Conservation (phyloP, 495 filamentous ascomycete species). For the Polyplosphaeria fusca region DNA sequence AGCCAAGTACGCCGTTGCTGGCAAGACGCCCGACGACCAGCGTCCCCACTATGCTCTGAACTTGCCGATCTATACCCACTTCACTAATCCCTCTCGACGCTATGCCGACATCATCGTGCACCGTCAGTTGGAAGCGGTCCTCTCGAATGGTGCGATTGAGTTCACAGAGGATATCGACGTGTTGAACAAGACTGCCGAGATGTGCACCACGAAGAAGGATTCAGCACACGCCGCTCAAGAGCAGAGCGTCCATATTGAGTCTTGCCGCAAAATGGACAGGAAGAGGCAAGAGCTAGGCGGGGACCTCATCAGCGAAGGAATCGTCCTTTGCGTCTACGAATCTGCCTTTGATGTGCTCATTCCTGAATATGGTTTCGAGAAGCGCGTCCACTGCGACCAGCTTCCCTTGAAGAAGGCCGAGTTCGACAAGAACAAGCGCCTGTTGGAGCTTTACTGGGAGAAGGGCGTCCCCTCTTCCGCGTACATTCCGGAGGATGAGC, state of each 20-base stretch:
- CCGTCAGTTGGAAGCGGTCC: conserved; percentile 83
- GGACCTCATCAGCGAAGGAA: conserved; percentile 93
- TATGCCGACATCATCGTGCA: conserved; percentile 95
- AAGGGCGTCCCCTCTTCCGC: conserved; percentile 96
- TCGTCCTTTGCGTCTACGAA: conserved; percentile 96
- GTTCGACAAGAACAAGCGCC: conserved; percentile 88
- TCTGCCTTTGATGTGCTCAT: conserved; percentile 98
- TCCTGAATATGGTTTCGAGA: conserved; percentile 97
- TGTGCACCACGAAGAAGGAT: conserved; percentile 98
- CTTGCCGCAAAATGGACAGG: conserved; percentile 90
- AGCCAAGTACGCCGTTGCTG: conserved; percentile 87
- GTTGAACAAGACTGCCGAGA: conserved; percentile 86
- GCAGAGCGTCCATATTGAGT: conserved; percentile 97
- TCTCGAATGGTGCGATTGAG: conserved; percentile 78
- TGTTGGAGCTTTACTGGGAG: conserved; percentile 98
- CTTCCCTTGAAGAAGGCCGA: conserved; percentile 97
- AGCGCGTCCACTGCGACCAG: conserved; percentile 98
- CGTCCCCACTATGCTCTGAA: conserved; percentile 89
- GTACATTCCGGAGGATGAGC: conserved; percentile 95
- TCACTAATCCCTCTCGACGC: conserved; percentile 91
- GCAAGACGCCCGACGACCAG: conserved; percentile 67
- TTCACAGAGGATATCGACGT: conserved; percentile 87
- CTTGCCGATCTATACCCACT: conserved; percentile 92
- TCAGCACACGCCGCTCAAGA: conserved; percentile 96
- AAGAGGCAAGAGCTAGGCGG: conserved; percentile 78